phyloP scores from a whole-genome alignment of 345 rosid genomes.

The Syzygium aqueum region DNA sequence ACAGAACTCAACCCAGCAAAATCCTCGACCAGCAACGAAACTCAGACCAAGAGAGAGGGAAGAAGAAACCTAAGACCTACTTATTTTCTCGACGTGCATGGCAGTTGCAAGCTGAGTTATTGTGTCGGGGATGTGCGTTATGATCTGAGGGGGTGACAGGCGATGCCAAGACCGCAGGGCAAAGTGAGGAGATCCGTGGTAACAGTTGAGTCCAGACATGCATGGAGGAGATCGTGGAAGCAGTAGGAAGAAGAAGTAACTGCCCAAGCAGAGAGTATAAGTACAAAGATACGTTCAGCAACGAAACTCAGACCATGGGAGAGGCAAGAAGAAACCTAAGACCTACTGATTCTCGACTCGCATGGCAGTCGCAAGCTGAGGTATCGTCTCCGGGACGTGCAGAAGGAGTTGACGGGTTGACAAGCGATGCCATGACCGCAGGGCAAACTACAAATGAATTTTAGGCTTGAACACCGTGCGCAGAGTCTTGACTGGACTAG shows the following conservation, averaged over 20 bases:
- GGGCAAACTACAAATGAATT: no score
- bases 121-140: neutral
- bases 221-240: neutral
- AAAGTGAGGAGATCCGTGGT: neutral
- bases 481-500: no score
- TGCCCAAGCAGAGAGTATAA: neutral
- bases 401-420: no score
- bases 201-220: neutral
- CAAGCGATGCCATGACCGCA: no score
- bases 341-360: no score
- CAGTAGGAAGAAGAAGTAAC: neutral
- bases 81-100: neutral
- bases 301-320: no score
- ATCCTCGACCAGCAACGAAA: neutral
- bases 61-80: neutral
- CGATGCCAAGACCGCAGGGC: neutral
- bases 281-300: neutral
- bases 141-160: neutral
- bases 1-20: neutral
- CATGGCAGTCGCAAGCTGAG: no score
- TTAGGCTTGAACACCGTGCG: no score
- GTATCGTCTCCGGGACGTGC: no score
- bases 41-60: neutral
- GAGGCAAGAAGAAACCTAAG: no score
- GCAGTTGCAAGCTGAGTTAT: neutral